Evolutionary conservation across 1,284 basidiomycete genomes (phyloP).

Genomic region (Coniferiporia weirii): DNA sequence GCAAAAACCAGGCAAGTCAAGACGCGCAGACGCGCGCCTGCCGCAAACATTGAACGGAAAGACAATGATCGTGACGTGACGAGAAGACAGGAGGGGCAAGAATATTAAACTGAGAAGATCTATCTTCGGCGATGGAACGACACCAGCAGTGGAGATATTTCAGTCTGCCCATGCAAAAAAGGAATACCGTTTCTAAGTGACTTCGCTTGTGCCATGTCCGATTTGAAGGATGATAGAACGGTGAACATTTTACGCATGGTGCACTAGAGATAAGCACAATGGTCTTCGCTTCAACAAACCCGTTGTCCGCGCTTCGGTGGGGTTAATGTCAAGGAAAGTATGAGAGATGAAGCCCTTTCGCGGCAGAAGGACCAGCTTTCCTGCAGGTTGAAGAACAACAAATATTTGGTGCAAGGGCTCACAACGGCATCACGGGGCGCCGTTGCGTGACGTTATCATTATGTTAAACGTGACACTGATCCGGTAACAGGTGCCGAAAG

Average conservation of each 20-base stretch:
- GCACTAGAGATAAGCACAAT: neutral
- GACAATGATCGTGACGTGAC: neutral
- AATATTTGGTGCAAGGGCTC: too few species aligned
- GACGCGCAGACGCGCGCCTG: neutral
- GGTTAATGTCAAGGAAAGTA: neutral
- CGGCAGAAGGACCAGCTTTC: neutral
- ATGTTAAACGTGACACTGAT: too few species aligned
- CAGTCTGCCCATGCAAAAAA: neutral
- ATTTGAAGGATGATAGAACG: neutral
- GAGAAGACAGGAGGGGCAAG: neutral
- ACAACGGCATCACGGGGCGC: too few species aligned
- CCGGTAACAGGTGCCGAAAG: too few species aligned
- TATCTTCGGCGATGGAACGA: neutral
- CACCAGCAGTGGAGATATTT: neutral
- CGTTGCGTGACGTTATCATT: too few species aligned
- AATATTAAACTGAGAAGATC: neutral
- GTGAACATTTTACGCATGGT: neutral
- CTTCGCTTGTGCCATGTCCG: neutral
- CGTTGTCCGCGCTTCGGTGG: neutral
- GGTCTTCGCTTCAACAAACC: neutral
- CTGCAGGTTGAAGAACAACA: too few species aligned
- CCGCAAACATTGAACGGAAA: neutral
- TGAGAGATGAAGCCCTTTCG: neutral
- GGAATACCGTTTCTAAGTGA: neutral
- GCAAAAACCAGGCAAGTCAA: neutral